These are phyloP conservation scores for Smittium culicis DNA, from an alignment of 371 early-diverging fungal species.

Conservation along the genomic window DNA sequence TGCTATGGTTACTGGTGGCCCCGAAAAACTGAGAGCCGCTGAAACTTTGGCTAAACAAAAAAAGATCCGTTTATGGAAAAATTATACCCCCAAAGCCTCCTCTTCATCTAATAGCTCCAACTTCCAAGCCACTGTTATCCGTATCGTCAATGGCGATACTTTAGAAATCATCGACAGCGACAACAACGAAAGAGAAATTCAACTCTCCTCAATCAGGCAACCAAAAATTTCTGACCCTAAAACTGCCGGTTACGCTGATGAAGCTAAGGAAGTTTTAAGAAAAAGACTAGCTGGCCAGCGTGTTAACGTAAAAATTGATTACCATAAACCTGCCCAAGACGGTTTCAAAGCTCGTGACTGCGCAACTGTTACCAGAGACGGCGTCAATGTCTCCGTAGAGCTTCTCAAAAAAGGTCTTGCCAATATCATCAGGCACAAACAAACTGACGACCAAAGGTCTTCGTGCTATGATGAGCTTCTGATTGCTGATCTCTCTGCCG, in stretches of 20 bases:
- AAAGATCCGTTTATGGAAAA: conserved; percentile 70
- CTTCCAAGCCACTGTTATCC: conserved; percentile 52
- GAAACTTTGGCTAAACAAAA: conserved; percentile 63
- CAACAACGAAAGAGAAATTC: conserved; percentile 47
- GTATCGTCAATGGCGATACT: conserved; percentile 70
- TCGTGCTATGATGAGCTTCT: conserved; percentile 70
- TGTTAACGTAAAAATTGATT: conserved; percentile 64
- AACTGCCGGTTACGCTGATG: conserved; percentile 69
- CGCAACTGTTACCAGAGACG: conserved; percentile 57
- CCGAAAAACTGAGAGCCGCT: conserved; percentile 55
- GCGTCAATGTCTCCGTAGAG: conserved; percentile 58
- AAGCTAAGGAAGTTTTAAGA: conserved; percentile 77
- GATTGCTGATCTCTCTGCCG: conserved; percentile 48
- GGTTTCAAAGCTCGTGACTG: conserved; percentile 77
- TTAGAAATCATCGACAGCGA: conserved; percentile 44
- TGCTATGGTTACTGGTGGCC: conserved; percentile 55
- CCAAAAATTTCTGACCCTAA: conserved; percentile 56
- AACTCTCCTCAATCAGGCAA: conserved; percentile 63
- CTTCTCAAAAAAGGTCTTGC: conserved; percentile 71
- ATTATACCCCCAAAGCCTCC: conserved; percentile 31
- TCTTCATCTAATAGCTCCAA: conserved; percentile 21
- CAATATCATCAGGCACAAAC: conserved; percentile 64
- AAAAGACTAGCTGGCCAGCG: conserved; percentile 71
- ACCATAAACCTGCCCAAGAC: conserved; percentile 73
- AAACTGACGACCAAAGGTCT: conserved; percentile 78